Evolutionary conservation across 116 monocot species (phyloP).

Genomic region (Phalaenopsis hybrid): DNA sequence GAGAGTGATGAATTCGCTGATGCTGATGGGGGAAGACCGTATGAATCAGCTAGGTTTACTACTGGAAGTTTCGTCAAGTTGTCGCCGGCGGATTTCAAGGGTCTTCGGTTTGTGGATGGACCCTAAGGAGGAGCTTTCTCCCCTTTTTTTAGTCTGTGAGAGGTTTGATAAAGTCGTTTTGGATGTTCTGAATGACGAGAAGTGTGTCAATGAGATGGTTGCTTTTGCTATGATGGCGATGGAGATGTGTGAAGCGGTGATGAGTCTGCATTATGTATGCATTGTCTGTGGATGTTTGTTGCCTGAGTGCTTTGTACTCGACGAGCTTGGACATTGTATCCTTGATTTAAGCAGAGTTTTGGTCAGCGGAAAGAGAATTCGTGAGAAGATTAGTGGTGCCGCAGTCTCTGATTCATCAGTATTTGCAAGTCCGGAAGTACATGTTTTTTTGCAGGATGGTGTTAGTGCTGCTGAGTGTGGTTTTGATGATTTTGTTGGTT

Average conservation of each 20-base stretch:
- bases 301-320: conserved; percentile 45
- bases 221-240: conserved; percentile 25
- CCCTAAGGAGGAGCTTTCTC: conserved; percentile 23
- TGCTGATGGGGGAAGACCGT: conserved; percentile 28
- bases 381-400: conserved; percentile 1
- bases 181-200: conserved; percentile 12
- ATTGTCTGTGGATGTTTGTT: conserved; percentile 57
- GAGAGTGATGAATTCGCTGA: conserved; percentile 36
- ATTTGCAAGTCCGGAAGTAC: conserved; percentile 49
- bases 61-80: conserved; percentile 24
- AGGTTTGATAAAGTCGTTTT: conserved; percentile 17
- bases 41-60: conserved; percentile 29
- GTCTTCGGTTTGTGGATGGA: conserved; percentile 77
- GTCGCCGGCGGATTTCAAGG: conserved; percentile 38
- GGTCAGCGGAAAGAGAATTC: conserved; percentile 23
- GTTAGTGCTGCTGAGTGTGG: background rate
- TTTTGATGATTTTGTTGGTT: conserved; percentile 16
- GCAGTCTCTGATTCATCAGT: background rate
- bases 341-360: conserved; percentile 63
- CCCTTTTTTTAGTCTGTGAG: conserved; percentile 58
- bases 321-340: conserved; percentile 58
- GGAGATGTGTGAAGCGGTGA: conserved; percentile 76
- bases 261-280: conserved; percentile 46
- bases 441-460: conserved; percentile 18
- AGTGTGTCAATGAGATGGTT: conserved; percentile 10